A percentile compares a stretch with the other conserved stretches of the same genome.
These are phyloP conservation scores for Populus trichocarpa DNA, from an alignment of 441 rosid species.

Conservation along the genomic window DNA sequence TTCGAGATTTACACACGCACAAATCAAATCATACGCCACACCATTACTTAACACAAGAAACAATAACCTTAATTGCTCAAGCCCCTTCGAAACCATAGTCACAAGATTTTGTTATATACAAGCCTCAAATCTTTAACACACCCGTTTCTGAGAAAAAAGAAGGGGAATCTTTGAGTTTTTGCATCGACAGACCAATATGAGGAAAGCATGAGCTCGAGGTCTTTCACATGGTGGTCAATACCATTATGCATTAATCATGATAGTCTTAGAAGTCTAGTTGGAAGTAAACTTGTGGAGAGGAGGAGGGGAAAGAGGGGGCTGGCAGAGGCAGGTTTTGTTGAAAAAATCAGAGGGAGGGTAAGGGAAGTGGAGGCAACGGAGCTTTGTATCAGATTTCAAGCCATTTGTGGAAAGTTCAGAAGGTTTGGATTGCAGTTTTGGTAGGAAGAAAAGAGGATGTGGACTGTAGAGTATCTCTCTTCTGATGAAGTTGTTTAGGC, in stretches of 20 bases:
- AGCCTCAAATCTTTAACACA: background rate
- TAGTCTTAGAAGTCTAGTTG: background rate
- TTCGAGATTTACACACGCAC: background rate
- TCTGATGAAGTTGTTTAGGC: background rate
- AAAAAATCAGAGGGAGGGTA: background rate
- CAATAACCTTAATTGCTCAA: background rate
- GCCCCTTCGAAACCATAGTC: background rate
- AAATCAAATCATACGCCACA: background rate
- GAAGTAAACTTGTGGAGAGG: conserved; percentile 2
- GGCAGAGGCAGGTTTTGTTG: background rate
- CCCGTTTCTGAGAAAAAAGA: background rate
- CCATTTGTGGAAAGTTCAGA: background rate
- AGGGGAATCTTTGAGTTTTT: background rate
- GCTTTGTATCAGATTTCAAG: background rate
- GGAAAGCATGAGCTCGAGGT: conserved; percentile 2
- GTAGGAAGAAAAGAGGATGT: conserved; percentile 5
- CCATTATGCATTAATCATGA: background rate
- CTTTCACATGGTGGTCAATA: background rate
- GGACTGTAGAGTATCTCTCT: background rate
- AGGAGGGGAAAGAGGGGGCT: background rate
- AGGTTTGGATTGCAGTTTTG: background rate
- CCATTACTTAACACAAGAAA: background rate
- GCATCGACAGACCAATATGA: background rate
- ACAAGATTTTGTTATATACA: too few species aligned
- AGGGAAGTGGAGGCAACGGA: background rate